Percentiles rank a stretch among this genome's conserved stretches.
These are phyloP conservation scores for Pythium vanterpoolii DNA, from an alignment of 352 stramenopile genomes.

Conservation along the genomic window DNA sequence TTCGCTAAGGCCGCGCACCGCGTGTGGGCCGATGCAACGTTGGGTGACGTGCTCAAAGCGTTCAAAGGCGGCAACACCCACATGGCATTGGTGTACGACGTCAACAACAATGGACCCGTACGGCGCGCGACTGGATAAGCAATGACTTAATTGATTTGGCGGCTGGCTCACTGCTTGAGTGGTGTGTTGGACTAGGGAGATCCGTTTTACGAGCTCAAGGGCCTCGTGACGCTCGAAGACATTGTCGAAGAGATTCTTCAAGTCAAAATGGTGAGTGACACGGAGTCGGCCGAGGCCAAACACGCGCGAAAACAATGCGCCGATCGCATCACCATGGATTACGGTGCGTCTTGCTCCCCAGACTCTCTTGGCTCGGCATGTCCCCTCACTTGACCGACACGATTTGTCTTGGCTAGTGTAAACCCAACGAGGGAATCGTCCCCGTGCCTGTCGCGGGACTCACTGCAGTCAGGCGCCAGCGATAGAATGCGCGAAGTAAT, in stretches of 20 bases:
- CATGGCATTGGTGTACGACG: conserved; percentile 71
- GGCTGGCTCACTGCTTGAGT: not conserved
- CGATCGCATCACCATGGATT: conserved; percentile 56
- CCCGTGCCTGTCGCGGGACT: not conserved
- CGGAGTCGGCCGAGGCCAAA: conserved; percentile 58
- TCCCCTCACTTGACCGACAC: not conserved
- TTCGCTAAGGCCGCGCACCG: conserved; percentile 66
- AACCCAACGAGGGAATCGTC: not conserved
- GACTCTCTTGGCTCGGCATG: not conserved
- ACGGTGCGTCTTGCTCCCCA: conserved; percentile 31
- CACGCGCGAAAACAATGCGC: conserved; percentile 49
- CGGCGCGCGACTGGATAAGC: no score
- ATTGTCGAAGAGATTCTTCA: conserved; percentile 98
- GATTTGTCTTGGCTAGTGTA: not conserved
- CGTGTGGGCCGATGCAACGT: conserved; percentile 62
- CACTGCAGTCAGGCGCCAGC: conserved; percentile 6
- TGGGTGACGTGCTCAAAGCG: conserved; percentile 66
- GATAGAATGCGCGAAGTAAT: conserved; percentile 16
- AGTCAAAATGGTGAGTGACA: conserved; percentile 96
- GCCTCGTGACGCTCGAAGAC: conserved; percentile 98
- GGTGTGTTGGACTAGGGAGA: conserved; percentile 53
- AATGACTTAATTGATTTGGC: not conserved
- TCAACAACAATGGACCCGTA: conserved; percentile 80
- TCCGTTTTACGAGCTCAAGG: conserved; percentile 95
- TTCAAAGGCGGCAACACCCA: conserved; percentile 76